Base-by-base conservation (phyloP, 192 early-diverging fungal species). In the Linderina pennispora region DNA sequence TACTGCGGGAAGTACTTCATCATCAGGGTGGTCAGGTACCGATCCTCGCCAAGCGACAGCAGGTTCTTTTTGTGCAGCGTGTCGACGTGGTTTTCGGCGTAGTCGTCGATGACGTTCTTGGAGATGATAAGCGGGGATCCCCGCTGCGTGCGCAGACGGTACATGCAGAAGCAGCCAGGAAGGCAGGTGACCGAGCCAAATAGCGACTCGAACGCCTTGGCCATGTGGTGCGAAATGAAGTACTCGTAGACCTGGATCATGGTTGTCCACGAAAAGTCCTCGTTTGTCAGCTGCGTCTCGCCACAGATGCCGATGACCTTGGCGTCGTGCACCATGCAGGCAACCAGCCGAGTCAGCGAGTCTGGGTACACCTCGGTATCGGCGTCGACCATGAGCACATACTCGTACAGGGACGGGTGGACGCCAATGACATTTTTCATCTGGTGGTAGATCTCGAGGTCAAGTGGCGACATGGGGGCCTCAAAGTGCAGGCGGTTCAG, bases 161-260 rank as follows among this genome's bases (percentile, higher is more conserved):
- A 90, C 87, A 90, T 90, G 56, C 81, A 85, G 77, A 90, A 90
- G 66, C 87, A 90, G 19, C 87, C 87, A 6, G 87, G 87, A 21
- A 90, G 54, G 68, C 87, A 90, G 0, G 87, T 90, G 18, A 90
- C 87, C 3, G 82, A 81, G 8, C 86, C 86, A 66, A 88, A 87
- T 40, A 86, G 65, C 13, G 85, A 87, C 59, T 87, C 86, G 28
- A 89, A 88, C 1, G 86, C 85, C 66, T 96, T 96, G 36, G 91
- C 80, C 54, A 96, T 75, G 62, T 96, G 88, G 74, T 96, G 93
- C 17, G 83, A 87, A 50, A 88, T 88, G 45, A 85, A 91, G 72
- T 92, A 92, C 74, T 92, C 88, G 64, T 89, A 91, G 11, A 97
- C 92, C 53, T 96, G 94, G 55, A 96, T 96, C 92, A 94, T 94